Conservation (phyloP, 139 green algal genomes). For the Closterium sp. region DNA sequence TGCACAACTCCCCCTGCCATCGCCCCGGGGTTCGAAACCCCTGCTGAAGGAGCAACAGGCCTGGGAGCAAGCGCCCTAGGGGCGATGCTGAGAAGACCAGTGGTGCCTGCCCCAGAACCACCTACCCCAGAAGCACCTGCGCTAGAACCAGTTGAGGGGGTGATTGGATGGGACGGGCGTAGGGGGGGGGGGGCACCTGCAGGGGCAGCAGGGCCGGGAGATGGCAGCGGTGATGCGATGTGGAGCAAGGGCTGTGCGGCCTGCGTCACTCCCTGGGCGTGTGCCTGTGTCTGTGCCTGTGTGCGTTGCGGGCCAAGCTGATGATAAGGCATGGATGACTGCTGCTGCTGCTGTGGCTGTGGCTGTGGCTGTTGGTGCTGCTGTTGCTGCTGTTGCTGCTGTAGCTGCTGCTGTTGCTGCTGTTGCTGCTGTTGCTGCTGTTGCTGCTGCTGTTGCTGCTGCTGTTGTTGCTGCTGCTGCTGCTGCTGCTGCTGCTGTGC, state of each 20-base stretch:
- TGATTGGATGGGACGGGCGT: not conserved
- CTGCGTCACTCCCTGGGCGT: not conserved
- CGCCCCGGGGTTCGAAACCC: not conserved
- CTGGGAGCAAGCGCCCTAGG: not conserved
- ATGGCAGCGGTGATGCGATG: not conserved
- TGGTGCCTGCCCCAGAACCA: not conserved
- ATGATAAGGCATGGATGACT: not conserved
- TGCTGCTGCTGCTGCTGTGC: no score
- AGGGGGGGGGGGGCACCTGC: not conserved
- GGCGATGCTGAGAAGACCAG: not conserved
- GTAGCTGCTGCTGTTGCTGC: no score
- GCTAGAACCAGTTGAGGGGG: not conserved
- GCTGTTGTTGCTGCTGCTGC: no score
- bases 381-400: no score
- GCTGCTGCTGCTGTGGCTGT: no score
- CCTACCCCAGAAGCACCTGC: not conserved
- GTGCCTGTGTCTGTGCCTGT: no score
- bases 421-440: no score
- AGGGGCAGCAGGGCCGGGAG: not conserved
- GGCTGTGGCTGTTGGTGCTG: no score
- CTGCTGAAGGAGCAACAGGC: not conserved
- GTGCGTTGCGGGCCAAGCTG: not conserved
- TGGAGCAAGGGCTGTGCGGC: not conserved
- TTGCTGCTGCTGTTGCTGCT: no score
- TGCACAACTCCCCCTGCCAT: not conserved